A percentile compares a stretch with the other conserved stretches of the same genome.
phyloP scores from a whole-genome alignment of 2,329 filamentous ascomycete species.

The Alternaria triticimaculans region DNA sequence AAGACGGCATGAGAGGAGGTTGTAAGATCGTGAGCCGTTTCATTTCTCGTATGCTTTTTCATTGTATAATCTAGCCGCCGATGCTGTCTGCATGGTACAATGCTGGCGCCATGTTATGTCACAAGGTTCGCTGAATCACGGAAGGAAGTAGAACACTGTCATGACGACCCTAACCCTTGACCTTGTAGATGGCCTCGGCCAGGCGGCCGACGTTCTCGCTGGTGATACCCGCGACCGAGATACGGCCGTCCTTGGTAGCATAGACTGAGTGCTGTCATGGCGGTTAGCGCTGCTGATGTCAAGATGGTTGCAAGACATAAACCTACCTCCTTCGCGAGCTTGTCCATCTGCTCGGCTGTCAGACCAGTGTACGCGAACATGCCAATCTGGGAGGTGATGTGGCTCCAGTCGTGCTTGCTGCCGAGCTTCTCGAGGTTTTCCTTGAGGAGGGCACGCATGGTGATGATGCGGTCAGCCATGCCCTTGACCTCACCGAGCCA shows the following conservation, averaged over 20 bases:
- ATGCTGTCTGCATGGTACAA: conserved; percentile 18
- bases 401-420: conserved; percentile 96
- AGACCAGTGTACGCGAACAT: conserved; percentile 99
- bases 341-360: conserved; percentile 88
- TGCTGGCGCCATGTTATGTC: conserved; percentile 15
- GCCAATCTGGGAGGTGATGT: conserved; percentile 96
- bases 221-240: conserved; percentile 86
- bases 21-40: conserved; percentile 7
- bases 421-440: conserved; percentile 93
- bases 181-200: conserved; percentile 83
- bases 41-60: conserved; percentile 13
- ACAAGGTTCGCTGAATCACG: conserved; percentile 11
- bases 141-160: conserved; percentile 13
- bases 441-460: conserved; percentile 94
- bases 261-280: conserved; percentile 81
- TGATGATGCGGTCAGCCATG: conserved; percentile 99
- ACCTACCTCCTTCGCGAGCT: conserved; percentile 80
- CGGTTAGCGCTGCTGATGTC: conserved; percentile 17
- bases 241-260: conserved; percentile 89
- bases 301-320: background rate
- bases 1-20: background rate
- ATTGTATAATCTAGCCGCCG: conserved; percentile 20
- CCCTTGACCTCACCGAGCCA: conserved; percentile 97
- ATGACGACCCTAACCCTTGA: conserved; percentile 64
- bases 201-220: conserved; percentile 78